Conservation (phyloP, 768 basidiomycete species). For the Saitozyma podzolica region DNA sequence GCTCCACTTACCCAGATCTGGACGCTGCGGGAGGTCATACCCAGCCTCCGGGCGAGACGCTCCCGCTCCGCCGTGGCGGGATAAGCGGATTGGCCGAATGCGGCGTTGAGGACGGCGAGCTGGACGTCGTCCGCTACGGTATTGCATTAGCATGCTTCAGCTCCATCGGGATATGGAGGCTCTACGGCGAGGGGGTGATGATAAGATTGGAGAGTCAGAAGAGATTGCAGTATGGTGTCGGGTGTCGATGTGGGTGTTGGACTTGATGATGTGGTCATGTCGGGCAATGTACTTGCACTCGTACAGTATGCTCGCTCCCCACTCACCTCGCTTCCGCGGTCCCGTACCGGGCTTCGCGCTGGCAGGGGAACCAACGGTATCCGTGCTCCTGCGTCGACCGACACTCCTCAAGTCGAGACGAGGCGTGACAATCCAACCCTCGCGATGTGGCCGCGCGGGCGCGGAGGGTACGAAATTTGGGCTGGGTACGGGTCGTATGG, state of each 20-base stretch:
- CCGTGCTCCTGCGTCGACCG: background rate
- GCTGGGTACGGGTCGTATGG: background rate
- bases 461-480: background rate
- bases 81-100: conserved; percentile 30
- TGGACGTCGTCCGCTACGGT: conserved; percentile 35
- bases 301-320: background rate
- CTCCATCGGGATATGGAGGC: background rate
- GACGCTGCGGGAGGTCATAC: conserved; percentile 40
- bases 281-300: background rate
- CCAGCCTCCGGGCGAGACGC: conserved; percentile 24
- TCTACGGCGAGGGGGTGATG: background rate
- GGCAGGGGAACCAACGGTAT: conserved; percentile 8
- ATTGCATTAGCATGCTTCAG: too few species aligned
- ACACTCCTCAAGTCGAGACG: conserved; percentile 4
- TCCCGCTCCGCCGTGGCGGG: conserved; percentile 40
- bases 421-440: background rate
- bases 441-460: background rate
- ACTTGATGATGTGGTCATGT: too few species aligned
- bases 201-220: background rate
- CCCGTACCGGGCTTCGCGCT: conserved; percentile 1
- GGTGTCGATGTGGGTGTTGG: too few species aligned
- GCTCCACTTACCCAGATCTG: conserved; percentile 42
- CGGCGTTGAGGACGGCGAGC: conserved; percentile 21
- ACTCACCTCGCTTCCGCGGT: conserved; percentile 32
- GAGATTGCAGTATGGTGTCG: background rate